phyloP scores from a whole-genome alignment of 768 basidiomycete genomes.

The Hypsizygus marmoreus region DNA sequence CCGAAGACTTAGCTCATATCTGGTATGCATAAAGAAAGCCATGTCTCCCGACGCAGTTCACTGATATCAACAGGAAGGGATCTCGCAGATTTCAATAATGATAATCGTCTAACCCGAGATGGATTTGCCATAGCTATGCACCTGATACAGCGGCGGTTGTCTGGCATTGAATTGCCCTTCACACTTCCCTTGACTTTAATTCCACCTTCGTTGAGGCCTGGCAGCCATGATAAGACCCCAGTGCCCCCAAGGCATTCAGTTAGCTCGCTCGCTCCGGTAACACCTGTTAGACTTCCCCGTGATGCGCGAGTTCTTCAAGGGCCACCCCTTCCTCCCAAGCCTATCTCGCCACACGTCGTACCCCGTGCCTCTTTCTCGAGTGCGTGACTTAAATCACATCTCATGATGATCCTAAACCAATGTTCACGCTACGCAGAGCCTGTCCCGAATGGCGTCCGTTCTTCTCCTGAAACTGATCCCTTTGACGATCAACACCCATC shows the following conservation, averaged over 20 bases:
- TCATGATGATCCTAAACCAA: too few relatives aligned
- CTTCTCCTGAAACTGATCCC: too few relatives aligned
- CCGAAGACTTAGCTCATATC: constrained; percentile 37
- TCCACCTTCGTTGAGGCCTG: constrained; percentile 26
- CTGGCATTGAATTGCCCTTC: constrained; percentile 33
- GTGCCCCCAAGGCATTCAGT: too few relatives aligned
- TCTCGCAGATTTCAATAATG: constrained; percentile 34
- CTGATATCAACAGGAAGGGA: too few relatives aligned
- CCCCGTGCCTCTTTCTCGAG: too few relatives aligned
- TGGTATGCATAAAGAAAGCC: constrained; percentile 27
- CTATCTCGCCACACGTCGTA: constrained; percentile 8
- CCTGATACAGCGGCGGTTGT: constrained; percentile 31
- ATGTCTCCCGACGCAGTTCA: neutral
- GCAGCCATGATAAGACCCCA: too few relatives aligned
- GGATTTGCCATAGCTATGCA: constrained; percentile 40
- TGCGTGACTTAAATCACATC: too few relatives aligned
- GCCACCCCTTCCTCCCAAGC: constrained; percentile 15
- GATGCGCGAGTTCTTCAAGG: neutral
- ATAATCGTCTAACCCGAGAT: constrained; percentile 36
- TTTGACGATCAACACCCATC: too few relatives aligned
- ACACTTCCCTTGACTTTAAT: constrained; percentile 33
- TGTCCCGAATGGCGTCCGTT: too few relatives aligned
- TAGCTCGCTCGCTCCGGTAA: too few relatives aligned
- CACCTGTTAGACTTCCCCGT: neutral
- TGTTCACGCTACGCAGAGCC: too few relatives aligned